Evolutionary conservation across 2,329 filamentous ascomycete genomes (phyloP), one percentile per base, ranked within the genome.

Genomic region (Xylaria sp.): DNA sequence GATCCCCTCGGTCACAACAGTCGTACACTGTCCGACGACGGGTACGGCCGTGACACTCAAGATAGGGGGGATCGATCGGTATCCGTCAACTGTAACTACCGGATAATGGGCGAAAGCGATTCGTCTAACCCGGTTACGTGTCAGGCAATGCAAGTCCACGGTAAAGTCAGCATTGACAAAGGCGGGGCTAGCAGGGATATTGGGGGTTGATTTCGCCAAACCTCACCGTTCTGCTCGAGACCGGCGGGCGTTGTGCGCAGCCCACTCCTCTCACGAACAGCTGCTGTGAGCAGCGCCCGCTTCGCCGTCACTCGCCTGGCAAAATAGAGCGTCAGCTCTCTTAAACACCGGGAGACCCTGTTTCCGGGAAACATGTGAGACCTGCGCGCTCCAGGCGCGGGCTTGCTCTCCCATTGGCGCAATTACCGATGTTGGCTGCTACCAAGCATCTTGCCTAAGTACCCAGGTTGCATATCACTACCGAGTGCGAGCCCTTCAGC

Each of bases 161-260:
- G 63, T 44, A 58, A 71, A 74, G 74, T 77, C 75, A 78, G 76
- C 77, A 69, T 76, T 79, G 74, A 79, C 76, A 78, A 79, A 78
- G 77, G 77, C 75, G 77, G 77, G 77, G 74, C 74, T 69, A 60
- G 69, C 74, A 72, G 74, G 74, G 74, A 66, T 72, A 32, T 39
- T 55, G 50, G 60, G 63, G 44, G 51, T 52, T 25, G 25, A 18
- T 55, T 55, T 59, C 39, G 10, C 44, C 20, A 55, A 55, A 65
- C 60, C 44, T 68, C 63, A 72, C 61, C 68, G 68, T 51, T 28
- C 5, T 58, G 32, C 55, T 62, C 50, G 66, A 44, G 59, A 50
- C 60, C 51, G 60, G 56, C 15, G 54, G 20, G 55, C 18, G 34
- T 37, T 25, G 44, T 46, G 56, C 1, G 48, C 37, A 39, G 39